phyloP scores from a whole-genome alignment of 1,284 basidiomycete species.

The Leccinum fallax region DNA sequence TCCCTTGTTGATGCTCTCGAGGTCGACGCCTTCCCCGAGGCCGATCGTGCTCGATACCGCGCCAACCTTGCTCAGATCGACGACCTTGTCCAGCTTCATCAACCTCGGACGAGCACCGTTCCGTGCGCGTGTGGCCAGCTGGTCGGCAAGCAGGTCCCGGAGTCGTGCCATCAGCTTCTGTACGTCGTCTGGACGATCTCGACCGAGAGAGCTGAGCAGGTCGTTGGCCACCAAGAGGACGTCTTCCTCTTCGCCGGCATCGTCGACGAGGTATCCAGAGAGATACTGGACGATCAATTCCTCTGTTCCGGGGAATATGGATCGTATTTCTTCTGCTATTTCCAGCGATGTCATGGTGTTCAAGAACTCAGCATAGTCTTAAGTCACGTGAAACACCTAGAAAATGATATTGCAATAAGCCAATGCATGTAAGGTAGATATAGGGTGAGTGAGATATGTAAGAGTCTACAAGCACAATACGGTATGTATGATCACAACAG shows the following conservation, averaged over 20 bases:
- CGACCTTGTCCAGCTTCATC: constrained; percentile 87
- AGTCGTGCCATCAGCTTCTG: constrained; percentile 71
- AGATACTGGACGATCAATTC: constrained; percentile 94
- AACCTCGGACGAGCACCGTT: constrained; percentile 62
- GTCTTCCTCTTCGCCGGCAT: constrained; percentile 91
- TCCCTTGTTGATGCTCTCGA: constrained; percentile 93
- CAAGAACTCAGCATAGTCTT: not conserved
- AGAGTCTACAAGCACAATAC: constrained; percentile 33
- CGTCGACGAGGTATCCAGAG: constrained; percentile 89
- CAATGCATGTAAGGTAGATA: constrained; percentile 29
- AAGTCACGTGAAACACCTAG: not conserved
- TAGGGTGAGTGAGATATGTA: constrained; percentile 13
- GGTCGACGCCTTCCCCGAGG: constrained; percentile 84
- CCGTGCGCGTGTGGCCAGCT: constrained; percentile 58
- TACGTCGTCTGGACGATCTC: constrained; percentile 53
- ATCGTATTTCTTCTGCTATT: constrained; percentile 68
- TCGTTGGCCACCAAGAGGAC: constrained; percentile 78
- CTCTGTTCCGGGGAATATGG: constrained; percentile 84
- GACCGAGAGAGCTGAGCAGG: constrained; percentile 76
- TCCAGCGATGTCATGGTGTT: constrained; percentile 23
- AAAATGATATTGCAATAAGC: constrained; percentile 21
- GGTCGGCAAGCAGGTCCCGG: constrained; percentile 65
- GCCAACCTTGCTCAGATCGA: constrained; percentile 90
- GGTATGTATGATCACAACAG: constrained; percentile 25
- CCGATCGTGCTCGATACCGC: constrained; percentile 85